A percentile compares a stretch with the other conserved stretches of the same genome.
Evolutionary conservation across 2,329 filamentous ascomycete genomes (phyloP).

Genomic region (Biscogniauxia sp.): DNA sequence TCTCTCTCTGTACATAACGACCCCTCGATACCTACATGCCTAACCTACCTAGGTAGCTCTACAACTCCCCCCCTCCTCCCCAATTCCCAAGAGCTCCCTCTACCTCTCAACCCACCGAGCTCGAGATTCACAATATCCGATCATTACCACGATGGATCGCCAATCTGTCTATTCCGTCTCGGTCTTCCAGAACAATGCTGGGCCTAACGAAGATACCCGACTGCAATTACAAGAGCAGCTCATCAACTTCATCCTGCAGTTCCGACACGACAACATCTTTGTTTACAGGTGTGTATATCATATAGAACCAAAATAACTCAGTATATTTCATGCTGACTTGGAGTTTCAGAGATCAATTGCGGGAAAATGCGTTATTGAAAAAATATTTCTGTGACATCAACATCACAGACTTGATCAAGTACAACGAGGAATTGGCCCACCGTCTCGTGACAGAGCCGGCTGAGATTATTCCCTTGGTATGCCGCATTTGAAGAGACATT

Average conservation of each 20-base stretch:
- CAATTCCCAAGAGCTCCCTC: slow-evolving; percentile 9
- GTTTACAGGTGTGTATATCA: slow-evolving; percentile 73
- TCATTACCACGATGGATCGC: slow-evolving; percentile 66
- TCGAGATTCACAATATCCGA: not conserved
- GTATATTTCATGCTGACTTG: slow-evolving; percentile 31
- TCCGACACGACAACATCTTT: slow-evolving; percentile 90
- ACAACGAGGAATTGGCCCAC: slow-evolving; percentile 92
- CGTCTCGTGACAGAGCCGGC: slow-evolving; percentile 84
- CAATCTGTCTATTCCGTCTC: slow-evolving; percentile 84
- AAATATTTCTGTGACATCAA: slow-evolving; percentile 97
- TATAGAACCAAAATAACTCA: not conserved
- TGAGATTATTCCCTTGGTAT: slow-evolving; percentile 86
- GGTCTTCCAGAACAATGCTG: slow-evolving; percentile 68
- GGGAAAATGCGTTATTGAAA: slow-evolving; percentile 90
- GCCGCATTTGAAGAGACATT: slow-evolving; percentile 25
- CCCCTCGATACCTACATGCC: slow-evolving; percentile 16
- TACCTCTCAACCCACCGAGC: not conserved
- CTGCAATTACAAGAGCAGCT: slow-evolving; percentile 75
- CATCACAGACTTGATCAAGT: slow-evolving; percentile 91
- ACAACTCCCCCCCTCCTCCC: not conserved
- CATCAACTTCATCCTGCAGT: slow-evolving; percentile 88
- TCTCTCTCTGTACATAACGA: slow-evolving; percentile 9
- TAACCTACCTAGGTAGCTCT: not conserved
- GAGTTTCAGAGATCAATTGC: slow-evolving; percentile 75
- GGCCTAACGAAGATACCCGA: slow-evolving; percentile 66